Base-by-base conservation (phyloP, 1,284 basidiomycete species). In the Ustilago trichophora region DNA sequence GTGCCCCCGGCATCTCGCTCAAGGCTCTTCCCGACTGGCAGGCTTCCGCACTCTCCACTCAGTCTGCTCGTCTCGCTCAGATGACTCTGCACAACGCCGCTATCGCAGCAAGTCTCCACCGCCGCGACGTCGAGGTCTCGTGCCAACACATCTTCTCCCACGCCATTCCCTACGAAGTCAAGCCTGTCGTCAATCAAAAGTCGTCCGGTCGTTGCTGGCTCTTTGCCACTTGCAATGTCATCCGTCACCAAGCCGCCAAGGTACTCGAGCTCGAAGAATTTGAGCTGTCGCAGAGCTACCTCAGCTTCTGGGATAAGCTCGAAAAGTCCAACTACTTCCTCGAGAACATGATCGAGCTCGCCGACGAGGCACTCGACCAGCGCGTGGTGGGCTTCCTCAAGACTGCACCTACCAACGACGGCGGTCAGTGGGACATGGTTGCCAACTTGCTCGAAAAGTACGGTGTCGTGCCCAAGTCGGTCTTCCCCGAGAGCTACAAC, bases 311-410 rank as follows among this genome's bases (percentile, higher is more conserved):
- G 52, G 71, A 71, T 47, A 94, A 94, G 83, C 86, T 96, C 45
- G 93, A 96, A 85, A 96, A 96, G 83, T 86, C 89, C 49, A 97
- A 98, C 84, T 94, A 91, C 84, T 96, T 91, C 82, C 88, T 98
- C 21, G 94, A 98, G 83, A 84, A 89, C 42, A 87, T 90, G 54
- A 91, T 98, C 71, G 86, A 95, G 82, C 87, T 91, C 38, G 88
- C 88, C 0, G 89, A 92, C 70, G 86, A 89, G 52, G 88, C 90
- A 0, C 83, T 95, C 40, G 91, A 96, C 54, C 88, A 91, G 75
- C 87, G 94, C 3, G 85, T 94, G 13, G 85, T 97, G 44, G 87
- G 85, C 41, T 89, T 90, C 83, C 86, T 97, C 45, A 87, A 90
- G 24, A 81, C 83, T 12, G 89, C 90, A 48, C 91, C 92, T 24